These are phyloP conservation scores for Lipomyces lipofer DNA, from an alignment of 805 yeast species.

Conservation along the genomic window DNA sequence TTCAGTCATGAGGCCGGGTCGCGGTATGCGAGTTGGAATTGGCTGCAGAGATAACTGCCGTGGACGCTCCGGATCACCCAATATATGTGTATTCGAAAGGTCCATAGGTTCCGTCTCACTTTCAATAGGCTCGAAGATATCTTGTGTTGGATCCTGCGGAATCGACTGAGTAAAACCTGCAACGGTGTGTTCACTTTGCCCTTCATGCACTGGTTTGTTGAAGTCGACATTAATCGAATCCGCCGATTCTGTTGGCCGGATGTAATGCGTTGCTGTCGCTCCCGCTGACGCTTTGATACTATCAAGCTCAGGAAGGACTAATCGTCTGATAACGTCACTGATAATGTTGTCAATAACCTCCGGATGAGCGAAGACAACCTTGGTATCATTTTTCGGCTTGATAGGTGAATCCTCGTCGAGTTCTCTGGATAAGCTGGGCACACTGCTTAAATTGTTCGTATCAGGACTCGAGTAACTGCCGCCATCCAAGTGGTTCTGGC, in stretches of 20 bases:
- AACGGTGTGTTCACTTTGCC: no score
- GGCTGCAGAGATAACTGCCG: no score
- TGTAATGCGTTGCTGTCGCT: background rate
- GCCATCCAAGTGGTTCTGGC: background rate
- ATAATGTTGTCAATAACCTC: conserved; percentile 17
- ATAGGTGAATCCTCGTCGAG: no score
- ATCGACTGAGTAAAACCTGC: no score
- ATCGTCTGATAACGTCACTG: conserved; percentile 18
- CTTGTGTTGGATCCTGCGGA: no score
- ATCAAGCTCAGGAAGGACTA: conserved; percentile 17
- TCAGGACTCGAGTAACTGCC: background rate
- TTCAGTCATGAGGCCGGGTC: no score
- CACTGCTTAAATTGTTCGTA: background rate
- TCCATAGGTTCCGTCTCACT: no score
- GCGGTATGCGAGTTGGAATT: no score
- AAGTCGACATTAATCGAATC: background rate
- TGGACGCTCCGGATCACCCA: background rate
- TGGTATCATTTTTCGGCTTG: no score
- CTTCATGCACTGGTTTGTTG: background rate
- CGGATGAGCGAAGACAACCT: no score
- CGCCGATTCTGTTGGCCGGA: background rate
- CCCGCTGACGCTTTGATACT: conserved; percentile 4
- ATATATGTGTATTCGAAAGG: background rate
- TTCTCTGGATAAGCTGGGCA: background rate
- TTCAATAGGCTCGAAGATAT: no score